Evolutionary conservation across 2,329 filamentous ascomycete species (phyloP).

Genomic region (Pyricularia grisea): DNA sequence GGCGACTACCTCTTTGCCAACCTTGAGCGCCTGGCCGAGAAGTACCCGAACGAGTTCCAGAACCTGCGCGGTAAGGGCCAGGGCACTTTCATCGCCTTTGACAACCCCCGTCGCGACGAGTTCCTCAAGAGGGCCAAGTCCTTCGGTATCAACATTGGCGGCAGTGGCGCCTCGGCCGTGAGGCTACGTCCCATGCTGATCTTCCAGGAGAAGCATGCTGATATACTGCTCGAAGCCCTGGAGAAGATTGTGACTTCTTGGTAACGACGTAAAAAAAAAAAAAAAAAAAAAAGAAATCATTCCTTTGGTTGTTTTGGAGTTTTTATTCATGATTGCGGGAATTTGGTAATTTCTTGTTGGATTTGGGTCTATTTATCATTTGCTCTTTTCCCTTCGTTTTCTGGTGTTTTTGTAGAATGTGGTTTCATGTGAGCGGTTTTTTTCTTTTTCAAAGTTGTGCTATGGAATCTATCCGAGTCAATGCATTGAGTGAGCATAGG

Average conservation of each 20-base stretch:
- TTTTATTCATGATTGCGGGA: background rate
- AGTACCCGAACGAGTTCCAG: slow-evolving; percentile 68
- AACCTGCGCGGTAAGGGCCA: slow-evolving; percentile 82
- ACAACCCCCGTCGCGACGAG: slow-evolving; percentile 69
- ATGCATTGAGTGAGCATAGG: background rate
- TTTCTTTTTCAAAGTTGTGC: background rate
- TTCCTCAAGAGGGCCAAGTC: slow-evolving; percentile 72
- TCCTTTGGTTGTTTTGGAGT: background rate
- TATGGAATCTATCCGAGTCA: background rate
- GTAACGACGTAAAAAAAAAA: background rate
- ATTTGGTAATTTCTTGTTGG: background rate
- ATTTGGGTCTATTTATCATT: background rate
- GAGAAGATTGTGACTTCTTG: slow-evolving; percentile 59
- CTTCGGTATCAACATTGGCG: slow-evolving; percentile 80
- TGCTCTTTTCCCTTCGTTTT: background rate
- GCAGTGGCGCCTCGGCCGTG: slow-evolving; percentile 66
- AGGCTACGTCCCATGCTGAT: slow-evolving; percentile 82
- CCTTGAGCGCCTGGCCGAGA: slow-evolving; percentile 55
- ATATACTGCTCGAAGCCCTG: slow-evolving; percentile 69
- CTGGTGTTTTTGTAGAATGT: background rate
- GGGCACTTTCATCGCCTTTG: slow-evolving; percentile 90
- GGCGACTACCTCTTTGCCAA: slow-evolving; percentile 70
- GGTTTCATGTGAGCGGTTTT: background rate
- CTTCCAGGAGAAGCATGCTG: slow-evolving; percentile 85
- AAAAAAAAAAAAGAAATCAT: background rate